A percentile compares a stretch with the other conserved stretches of the same genome.
These are phyloP conservation scores for Aspergillus proliferans DNA, from an alignment of 2,329 filamentous ascomycete species.

Conservation along the genomic window DNA sequence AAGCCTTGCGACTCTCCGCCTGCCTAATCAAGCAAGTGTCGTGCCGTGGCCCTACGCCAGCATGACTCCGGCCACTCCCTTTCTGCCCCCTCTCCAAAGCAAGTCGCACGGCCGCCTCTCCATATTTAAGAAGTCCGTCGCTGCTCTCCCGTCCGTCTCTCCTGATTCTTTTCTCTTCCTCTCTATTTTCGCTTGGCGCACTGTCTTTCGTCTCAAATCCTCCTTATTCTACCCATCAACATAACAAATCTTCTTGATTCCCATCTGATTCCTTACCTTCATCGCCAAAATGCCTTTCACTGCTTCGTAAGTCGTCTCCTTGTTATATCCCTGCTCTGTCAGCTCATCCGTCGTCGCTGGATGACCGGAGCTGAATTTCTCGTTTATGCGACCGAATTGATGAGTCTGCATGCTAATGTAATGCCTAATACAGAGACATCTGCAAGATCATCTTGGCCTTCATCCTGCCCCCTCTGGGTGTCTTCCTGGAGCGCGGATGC, in stretches of 20 bases:
- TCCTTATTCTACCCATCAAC: slow-evolving; percentile 3
- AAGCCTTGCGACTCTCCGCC: neutral
- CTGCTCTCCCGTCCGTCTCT: slow-evolving; percentile 2
- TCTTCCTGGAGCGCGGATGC: slow-evolving; percentile 91
- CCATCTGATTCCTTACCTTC: neutral
- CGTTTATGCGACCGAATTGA: neutral
- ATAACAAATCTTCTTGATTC: slow-evolving; percentile 19
- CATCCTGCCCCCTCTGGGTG: slow-evolving; percentile 81
- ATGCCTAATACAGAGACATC: slow-evolving; percentile 53
- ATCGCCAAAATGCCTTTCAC: slow-evolving; percentile 43
- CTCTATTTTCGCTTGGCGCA: neutral
- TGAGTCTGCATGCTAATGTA: neutral
- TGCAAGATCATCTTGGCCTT: slow-evolving; percentile 83
- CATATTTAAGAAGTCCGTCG: slow-evolving; percentile 7
- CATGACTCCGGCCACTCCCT: slow-evolving; percentile 7
- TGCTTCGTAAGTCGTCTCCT: slow-evolving; percentile 39
- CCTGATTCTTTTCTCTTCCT: neutral
- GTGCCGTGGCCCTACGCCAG: slow-evolving; percentile 2
- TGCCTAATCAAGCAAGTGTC: neutral
- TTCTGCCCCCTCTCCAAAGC: neutral
- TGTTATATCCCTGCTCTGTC: neutral
- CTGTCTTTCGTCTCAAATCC: neutral
- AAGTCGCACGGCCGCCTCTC: slow-evolving; percentile 3
- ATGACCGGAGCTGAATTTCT: neutral
- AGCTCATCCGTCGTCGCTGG: neutral